Percentiles rank a stretch among this genome's conserved stretches.
Conservation (phyloP, 495 filamentous ascomycete species). For the Lasiosphaeris hirsuta region DNA sequence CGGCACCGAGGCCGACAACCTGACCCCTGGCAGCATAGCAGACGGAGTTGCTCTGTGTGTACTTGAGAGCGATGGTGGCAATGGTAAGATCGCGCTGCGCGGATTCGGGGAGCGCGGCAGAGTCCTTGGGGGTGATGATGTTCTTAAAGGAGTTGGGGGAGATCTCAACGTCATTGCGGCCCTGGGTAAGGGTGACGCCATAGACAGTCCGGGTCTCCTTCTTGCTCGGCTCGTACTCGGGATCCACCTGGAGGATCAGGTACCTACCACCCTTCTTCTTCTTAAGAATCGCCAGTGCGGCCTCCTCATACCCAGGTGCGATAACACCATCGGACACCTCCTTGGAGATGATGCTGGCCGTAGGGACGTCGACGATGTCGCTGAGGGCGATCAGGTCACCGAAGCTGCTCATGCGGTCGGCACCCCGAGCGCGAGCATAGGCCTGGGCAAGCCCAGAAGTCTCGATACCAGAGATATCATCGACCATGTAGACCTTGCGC, state of each 20-base stretch:
- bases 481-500: conserved; percentile 96
- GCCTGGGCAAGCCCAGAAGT: conserved; percentile 84
- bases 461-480: conserved; percentile 86
- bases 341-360: conserved; percentile 92
- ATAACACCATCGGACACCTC: conserved; percentile 98
- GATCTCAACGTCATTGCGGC: conserved; percentile 88
- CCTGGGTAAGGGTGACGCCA: conserved; percentile 79
- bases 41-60: conserved; percentile 97
- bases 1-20: conserved; percentile 89
- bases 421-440: conserved; percentile 90
- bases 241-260: conserved; percentile 92
- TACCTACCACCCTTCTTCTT: conserved; percentile 99
- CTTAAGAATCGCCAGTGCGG: conserved; percentile 83
- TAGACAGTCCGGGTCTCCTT: conserved; percentile 83
- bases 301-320: conserved; percentile 78
- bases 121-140: conserved; percentile 80
- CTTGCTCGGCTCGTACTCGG: conserved; percentile 69
- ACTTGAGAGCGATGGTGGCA: conserved; percentile 94
- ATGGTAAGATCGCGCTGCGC: conserved; percentile 89
- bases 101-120: conserved; percentile 65
- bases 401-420: conserved; percentile 96
- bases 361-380: conserved; percentile 81
- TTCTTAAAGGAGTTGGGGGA: conserved; percentile 77
- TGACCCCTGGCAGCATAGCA: conserved; percentile 96
- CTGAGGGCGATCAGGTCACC: conserved; percentile 94